Evolutionary conservation across 176 grass and related monocot genomes (phyloP), one percentile per base, ranked within the genome.

Genomic region (Guadua angustifolia): DNA sequence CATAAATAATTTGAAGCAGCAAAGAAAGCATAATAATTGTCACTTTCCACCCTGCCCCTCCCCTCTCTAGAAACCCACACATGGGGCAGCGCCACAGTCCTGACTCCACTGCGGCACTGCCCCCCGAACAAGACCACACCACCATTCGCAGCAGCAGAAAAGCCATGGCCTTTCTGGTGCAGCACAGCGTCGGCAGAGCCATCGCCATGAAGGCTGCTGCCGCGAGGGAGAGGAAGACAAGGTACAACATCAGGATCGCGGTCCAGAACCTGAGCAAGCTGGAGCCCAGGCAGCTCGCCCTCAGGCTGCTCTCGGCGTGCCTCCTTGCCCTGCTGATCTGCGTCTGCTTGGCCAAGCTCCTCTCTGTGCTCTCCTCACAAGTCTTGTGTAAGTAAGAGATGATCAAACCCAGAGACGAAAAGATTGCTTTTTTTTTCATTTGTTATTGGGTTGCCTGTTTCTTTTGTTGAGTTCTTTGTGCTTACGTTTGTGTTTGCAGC

Each of bases 121-220:
- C 22, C 53, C 80, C 42, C 46, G 8, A 64, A 16, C 61, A 40
- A 46, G 21, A 64, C 17, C 36, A 24, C 38, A 10, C 26, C 66
- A 13, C 38, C 17, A n/a, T 69, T 47, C 12, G 69, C 21, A 51
- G 22, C 70, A 32, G 6, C 70, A 51, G 4, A 26, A 21, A 21
- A 21, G 57, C 61, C 67, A 87, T 76, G 71, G 85, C 85, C 25
- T 87, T 49, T 70, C 25, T 60, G 40, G 70, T 75, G 71, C 71
- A 82, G 85, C 85, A 82, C 17, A 26, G 25, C 17, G 22, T 9
- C 10, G 50, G 68, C 75, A 79, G 84, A 80, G 77, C 35, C 43
- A 22, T 14, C 40, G 53, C 50, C 64, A 22, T 25, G 79, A 82
- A 58, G 66, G 66, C 77, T 4, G 33, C 71, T 22, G 46, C 61